Evolutionary conservation across 2,329 filamentous ascomycete species (phyloP).

Genomic region (Hymenoscyphus repandus): DNA sequence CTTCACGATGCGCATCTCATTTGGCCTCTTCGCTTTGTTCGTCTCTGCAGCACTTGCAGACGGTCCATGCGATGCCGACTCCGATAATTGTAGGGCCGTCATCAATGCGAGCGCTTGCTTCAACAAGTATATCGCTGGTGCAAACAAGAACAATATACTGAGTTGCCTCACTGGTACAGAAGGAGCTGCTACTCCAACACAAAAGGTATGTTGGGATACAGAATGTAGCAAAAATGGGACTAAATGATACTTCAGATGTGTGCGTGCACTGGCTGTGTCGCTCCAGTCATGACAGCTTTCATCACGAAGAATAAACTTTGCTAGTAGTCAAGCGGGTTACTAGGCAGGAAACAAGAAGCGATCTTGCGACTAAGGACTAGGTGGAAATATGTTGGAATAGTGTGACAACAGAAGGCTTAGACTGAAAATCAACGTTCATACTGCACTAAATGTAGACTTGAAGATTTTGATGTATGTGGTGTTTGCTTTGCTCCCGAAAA

Average conservation of each 20-base stretch:
- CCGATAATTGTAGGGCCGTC: conserved; percentile 17
- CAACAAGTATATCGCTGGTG: conserved; percentile 12
- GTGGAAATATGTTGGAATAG: too few species aligned
- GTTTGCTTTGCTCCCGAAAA: too few species aligned
- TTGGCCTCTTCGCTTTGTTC: conserved; percentile 3
- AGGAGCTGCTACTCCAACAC: conserved; percentile 10
- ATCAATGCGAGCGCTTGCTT: conserved; percentile 19
- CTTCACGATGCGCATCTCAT: conserved; percentile 6
- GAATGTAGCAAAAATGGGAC: background rate
- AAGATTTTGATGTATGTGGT: too few species aligned
- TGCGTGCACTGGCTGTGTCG: conserved; percentile 9
- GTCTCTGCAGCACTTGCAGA: conserved; percentile 2
- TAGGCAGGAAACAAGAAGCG: too few species aligned
- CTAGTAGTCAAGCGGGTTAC: too few species aligned
- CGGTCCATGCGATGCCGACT: conserved; percentile 10
- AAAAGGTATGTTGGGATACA: conserved; percentile 12
- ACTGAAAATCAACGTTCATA: too few species aligned
- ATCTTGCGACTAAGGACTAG: too few species aligned
- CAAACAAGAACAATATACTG: conserved; percentile 11
- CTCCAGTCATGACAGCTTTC: conserved; percentile 7
- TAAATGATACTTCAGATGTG: conserved; percentile 9
- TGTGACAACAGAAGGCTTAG: too few species aligned
- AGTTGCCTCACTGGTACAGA: conserved; percentile 17
- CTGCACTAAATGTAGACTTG: too few species aligned
- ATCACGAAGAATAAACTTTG: conserved; percentile 10